Conservation (phyloP, 1,139 yeast species). For the Eremothecium coryli region DNA sequence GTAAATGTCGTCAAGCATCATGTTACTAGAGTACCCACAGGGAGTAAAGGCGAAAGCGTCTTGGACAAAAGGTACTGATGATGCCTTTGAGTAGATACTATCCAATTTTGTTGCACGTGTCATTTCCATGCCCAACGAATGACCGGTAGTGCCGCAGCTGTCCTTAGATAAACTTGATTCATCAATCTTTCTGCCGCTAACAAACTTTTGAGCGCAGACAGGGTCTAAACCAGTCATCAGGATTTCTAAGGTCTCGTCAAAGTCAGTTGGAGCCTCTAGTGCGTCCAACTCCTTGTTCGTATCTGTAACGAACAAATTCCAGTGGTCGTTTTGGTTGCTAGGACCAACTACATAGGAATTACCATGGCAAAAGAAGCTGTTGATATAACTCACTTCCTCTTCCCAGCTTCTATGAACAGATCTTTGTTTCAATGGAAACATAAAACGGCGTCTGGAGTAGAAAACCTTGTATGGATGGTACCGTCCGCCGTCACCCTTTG, state of each 20-base stretch:
- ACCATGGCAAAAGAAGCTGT: constrained; percentile 52
- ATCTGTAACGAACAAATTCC: constrained; percentile 78
- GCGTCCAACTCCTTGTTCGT: constrained; percentile 17
- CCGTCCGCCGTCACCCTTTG: constrained; percentile 19
- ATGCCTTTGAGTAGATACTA: constrained; percentile 37
- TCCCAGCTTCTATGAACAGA: constrained; percentile 82
- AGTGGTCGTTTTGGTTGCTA: constrained; percentile 62
- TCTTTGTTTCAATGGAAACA: constrained; percentile 83
- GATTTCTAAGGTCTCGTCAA: constrained; percentile 78
- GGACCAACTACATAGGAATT: constrained; percentile 75
- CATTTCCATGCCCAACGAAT: constrained; percentile 9
- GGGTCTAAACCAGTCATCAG: constrained; percentile 81
- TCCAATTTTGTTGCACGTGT: constrained; percentile 55
- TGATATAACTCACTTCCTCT: constrained; percentile 63
- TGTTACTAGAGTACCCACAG: constrained; percentile 90
- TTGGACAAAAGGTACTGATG: constrained; percentile 38
- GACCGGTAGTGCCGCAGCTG: constrained; percentile 40
- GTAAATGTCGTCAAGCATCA: constrained; percentile 50
- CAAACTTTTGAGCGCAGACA: constrained; percentile 50
- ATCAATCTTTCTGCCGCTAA: constrained; percentile 15
- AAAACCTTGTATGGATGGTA: constrained; percentile 55
- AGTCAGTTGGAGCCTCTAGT: constrained; percentile 19
- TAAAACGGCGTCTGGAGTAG: constrained; percentile 83
- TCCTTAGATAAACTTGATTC: constrained; percentile 30
- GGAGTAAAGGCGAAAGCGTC: constrained; percentile 95